Evolutionary conservation across 1,284 basidiomycete genomes (phyloP).

Genomic region (Microbotryomycetes sp.): DNA sequence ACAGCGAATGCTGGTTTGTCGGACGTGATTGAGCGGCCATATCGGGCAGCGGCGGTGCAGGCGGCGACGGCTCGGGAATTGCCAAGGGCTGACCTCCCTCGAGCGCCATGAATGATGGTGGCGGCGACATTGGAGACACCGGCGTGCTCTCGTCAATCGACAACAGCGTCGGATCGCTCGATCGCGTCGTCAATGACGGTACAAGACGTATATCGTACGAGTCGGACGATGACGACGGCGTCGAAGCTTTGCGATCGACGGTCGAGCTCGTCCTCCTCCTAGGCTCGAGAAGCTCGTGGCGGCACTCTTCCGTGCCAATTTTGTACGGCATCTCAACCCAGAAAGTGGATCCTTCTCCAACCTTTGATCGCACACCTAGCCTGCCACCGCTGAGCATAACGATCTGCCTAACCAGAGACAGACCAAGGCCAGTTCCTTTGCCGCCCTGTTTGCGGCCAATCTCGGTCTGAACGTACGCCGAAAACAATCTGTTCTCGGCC

Average conservation of each 20-base stretch:
- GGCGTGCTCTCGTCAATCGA: background rate
- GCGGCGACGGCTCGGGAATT: background rate
- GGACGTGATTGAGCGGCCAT: background rate
- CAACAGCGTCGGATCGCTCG: background rate
- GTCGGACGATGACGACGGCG: background rate
- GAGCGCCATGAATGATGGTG: background rate
- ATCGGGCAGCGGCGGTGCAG: background rate
- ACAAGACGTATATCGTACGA: background rate
- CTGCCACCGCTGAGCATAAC: conserved; percentile 74
- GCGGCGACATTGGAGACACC: background rate
- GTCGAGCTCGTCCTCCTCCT: background rate
- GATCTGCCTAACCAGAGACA: conserved; percentile 82
- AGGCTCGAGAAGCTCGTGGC: background rate
- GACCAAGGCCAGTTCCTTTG: conserved; percentile 45
- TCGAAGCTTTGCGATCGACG: background rate
- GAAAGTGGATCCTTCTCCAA: conserved; percentile 51
- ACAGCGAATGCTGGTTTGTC: background rate
- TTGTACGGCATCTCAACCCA: conserved; percentile 60
- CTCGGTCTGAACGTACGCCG: conserved; percentile 38
- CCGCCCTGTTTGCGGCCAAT: conserved; percentile 64
- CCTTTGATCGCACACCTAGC: conserved; percentile 51
- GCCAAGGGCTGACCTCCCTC: background rate
- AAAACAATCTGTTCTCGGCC: conserved; percentile 63
- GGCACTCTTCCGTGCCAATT: conserved; percentile 1
- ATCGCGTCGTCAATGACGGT: background rate